These are phyloP conservation scores for Phoma sp. DNA, from an alignment of 2,329 filamentous ascomycete genomes.

Conservation along the genomic window DNA sequence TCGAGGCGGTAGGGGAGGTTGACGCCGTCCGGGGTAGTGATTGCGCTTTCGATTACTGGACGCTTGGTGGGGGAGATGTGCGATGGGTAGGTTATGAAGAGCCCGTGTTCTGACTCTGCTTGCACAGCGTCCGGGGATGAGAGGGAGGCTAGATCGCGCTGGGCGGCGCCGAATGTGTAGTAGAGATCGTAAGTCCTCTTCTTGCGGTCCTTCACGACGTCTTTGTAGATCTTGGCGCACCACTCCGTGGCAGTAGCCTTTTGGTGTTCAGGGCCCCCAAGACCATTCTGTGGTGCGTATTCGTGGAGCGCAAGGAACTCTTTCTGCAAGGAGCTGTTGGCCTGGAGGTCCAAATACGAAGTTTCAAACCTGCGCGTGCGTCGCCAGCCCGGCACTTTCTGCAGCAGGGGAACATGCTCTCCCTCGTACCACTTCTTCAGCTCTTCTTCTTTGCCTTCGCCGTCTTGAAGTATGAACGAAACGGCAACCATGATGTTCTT, in stretches of 20 bases:
- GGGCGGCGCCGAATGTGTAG: constrained; percentile 79
- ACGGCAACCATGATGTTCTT: constrained; percentile 67
- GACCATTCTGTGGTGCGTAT: constrained; percentile 69
- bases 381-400: constrained; percentile 79
- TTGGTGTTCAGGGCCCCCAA: constrained; percentile 69
- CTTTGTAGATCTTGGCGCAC: constrained; percentile 64
- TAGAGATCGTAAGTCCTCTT: constrained; percentile 73
- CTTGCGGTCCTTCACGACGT: constrained; percentile 63
- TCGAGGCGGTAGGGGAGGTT: constrained; percentile 76
- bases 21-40: constrained; percentile 73
- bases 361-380: constrained; percentile 74
- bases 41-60: constrained; percentile 68
- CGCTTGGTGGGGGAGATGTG: constrained; percentile 32
- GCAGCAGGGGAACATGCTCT: constrained; percentile 74
- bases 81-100: constrained; percentile 62
- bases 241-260: constrained; percentile 69
- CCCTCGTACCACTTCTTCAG: constrained; percentile 74
- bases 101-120: constrained; percentile 60
- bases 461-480: constrained; percentile 64
- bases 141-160: constrained; percentile 69
- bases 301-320: constrained; percentile 74
- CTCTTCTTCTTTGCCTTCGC: constrained; percentile 58
- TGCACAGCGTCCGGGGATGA: constrained; percentile 55
- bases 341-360: constrained; percentile 59
- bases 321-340: constrained; percentile 48